phyloP scores from a whole-genome alignment of 352 stramenopile genomes.

The Pythium grandisporangium region DNA sequence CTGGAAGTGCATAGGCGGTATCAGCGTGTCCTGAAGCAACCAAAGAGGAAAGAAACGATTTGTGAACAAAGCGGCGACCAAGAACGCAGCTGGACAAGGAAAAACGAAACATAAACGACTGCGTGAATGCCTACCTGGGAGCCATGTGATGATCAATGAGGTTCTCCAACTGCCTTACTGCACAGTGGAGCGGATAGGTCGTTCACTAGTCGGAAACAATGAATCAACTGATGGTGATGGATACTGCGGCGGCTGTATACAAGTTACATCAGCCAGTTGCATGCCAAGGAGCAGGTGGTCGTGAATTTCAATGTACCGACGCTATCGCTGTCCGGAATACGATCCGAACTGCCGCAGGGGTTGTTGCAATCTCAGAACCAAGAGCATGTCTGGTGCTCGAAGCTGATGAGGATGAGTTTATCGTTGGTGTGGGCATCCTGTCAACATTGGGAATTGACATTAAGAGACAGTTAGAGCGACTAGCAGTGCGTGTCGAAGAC shows the following conservation, averaged over 20 bases:
- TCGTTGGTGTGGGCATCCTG: neutral
- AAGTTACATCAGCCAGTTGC: neutral
- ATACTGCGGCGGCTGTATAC: neutral
- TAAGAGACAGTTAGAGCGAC: constrained; percentile 2
- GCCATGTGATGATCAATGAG: no score
- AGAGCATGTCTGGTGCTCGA: constrained; percentile 2
- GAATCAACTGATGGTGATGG: neutral
- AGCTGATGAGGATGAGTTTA: neutral
- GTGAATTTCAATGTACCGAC: neutral
- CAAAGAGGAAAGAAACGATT: no score
- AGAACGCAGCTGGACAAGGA: no score
- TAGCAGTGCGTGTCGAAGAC: neutral
- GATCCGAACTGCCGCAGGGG: neutral
- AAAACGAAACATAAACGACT: no score
- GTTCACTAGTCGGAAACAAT: neutral
- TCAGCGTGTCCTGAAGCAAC: no score
- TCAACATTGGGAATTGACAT: constrained; percentile 5
- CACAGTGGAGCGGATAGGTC: constrained; percentile 2
- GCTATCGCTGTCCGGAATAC: neutral
- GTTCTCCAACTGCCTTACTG: neutral
- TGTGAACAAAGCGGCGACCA: no score
- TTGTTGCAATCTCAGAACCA: neutral
- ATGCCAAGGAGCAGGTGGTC: neutral
- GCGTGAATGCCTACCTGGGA: no score
- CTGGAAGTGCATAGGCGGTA: no score